Conservation (phyloP, 202 grass and related monocot species). For the Zizania palustris region DNA sequence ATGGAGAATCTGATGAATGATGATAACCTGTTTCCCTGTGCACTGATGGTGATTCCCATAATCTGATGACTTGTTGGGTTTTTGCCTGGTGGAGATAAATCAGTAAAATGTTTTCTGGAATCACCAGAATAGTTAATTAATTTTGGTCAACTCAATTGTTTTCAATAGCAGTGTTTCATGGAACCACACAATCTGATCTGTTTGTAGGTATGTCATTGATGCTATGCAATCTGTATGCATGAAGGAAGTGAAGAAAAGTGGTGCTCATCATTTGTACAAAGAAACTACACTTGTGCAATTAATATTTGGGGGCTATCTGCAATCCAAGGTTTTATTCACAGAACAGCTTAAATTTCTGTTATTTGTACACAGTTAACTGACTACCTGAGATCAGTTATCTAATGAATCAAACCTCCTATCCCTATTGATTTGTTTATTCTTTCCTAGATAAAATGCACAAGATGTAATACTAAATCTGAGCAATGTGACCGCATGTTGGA, state of each 20-base stretch:
- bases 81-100: background rate
- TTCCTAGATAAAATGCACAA: slow-evolving; percentile 80
- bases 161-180: slow-evolving; percentile 19
- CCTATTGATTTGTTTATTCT: slow-evolving; percentile 32
- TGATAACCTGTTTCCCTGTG: background rate
- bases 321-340: slow-evolving; percentile 71
- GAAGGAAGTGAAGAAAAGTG: slow-evolving; percentile 63
- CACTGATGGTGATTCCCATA: slow-evolving; percentile 11
- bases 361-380: slow-evolving; percentile 27
- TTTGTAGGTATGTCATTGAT: slow-evolving; percentile 87
- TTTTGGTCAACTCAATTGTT: slow-evolving; percentile 25
- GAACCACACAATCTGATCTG: slow-evolving; percentile 26
- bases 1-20: background rate
- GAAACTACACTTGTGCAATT: slow-evolving; percentile 88
- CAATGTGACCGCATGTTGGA: slow-evolving; percentile 78
- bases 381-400: background rate
- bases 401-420: background rate
- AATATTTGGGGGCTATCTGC: slow-evolving; percentile 94
- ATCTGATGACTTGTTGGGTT: background rate
- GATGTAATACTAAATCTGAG: slow-evolving; percentile 66
- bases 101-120: background rate
- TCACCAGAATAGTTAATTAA: slow-evolving; percentile 12
- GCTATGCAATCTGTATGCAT: slow-evolving; percentile 90
- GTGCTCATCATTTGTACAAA: slow-evolving; percentile 48
- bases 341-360: slow-evolving; percentile 10